Base-by-base conservation (phyloP, 2,329 filamentous ascomycete genomes). In the Stagonosporopsis cucurbitacearum region DNA sequence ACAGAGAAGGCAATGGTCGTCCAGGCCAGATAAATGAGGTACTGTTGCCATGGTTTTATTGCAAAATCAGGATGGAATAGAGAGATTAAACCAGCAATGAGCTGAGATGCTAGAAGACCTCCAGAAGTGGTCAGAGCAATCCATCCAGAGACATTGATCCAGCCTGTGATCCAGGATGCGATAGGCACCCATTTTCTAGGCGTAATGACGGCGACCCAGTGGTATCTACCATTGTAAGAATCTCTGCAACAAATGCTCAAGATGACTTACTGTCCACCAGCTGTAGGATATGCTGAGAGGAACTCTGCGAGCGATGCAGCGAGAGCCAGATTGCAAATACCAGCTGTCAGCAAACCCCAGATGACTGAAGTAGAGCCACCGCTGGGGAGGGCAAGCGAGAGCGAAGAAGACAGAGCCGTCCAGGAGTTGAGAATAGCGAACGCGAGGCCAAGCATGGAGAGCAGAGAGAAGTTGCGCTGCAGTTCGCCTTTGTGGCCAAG, bases 101-200 rank as follows among this genome's bases (percentile, higher is more conserved):
- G 82, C 59, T 87, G 83, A 63, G 85, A 88, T 12, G 86, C 87
- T 5, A 91, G 80, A 20, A 90, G 78, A 1, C 87, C 87, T 15
- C 85, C 88, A 0, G 87, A 89, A 7, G 88, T 88, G 4, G 85
- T 86, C 49, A 91, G 75, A 4, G 75, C 75, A 28, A 90, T 86
- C 86, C 88, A 91, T 15, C 87, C 88, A n/a, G 86, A 86, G 33
- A 86, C 83, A 64, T 87, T 88, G 71, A 87, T 89, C 88, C 88
- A 91, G 25, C 88, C 88, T 0, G 88, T 90, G 42, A 86, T 83
- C 79, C 88, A 91, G 42, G 86, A 88, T 11, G 90, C 81, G 26
- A 85, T 77, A 0, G 86, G 84, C 17, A 84, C 83, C 80, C 82
- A 88, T 51, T 75, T 76, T 55, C 81, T 80, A 79, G 86, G 87